Percentiles rank a stretch among this genome's conserved stretches.
Conservation (phyloP, 2,329 filamentous ascomycete genomes). For the Fusarium zealandicum region DNA sequence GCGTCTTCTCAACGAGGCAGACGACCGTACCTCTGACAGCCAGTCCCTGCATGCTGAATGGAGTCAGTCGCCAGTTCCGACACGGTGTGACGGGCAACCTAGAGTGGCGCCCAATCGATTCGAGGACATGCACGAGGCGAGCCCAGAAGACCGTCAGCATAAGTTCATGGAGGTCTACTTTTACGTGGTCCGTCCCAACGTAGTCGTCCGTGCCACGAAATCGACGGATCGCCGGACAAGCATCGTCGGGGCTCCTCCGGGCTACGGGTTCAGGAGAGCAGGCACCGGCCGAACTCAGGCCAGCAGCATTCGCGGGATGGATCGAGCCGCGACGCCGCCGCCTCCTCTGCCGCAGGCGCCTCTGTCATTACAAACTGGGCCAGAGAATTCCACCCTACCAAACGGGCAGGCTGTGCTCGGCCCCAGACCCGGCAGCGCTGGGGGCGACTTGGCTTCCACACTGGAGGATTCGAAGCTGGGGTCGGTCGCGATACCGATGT, state of each 20-base stretch:
- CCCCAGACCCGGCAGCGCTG: constrained; percentile 21
- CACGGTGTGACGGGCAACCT: constrained; percentile 10
- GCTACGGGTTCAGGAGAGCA: constrained; percentile 30
- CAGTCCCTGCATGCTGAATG: constrained; percentile 34
- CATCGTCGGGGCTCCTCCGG: constrained; percentile 36
- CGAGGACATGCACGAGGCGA: constrained; percentile 55
- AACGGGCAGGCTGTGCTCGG: constrained; percentile 16
- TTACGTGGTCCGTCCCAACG: constrained; percentile 50
- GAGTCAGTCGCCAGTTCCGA: constrained; percentile 18
- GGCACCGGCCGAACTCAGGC: constrained; percentile 36
- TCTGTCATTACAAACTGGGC: constrained; percentile 14
- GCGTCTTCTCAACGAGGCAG: constrained; percentile 52
- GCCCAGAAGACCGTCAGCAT: constrained; percentile 57
- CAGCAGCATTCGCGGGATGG: constrained; percentile 30
- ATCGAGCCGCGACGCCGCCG: constrained; percentile 14
- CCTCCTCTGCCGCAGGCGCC: constrained; percentile 10
- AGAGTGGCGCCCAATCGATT: constrained; percentile 44
- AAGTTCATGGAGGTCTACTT: constrained; percentile 63
- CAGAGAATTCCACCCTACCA: constrained; percentile 6
- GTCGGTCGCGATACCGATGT: constrained; percentile 22
- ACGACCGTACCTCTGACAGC: constrained; percentile 41
- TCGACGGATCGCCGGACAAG: constrained; percentile 40
- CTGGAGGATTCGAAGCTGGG: constrained; percentile 13
- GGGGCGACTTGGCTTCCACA: constrained; percentile 21
- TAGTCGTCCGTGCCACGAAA: constrained; percentile 47